These are phyloP conservation scores for Pyrenula massariospora DNA, from an alignment of 495 filamentous ascomycete species.

Conservation along the genomic window DNA sequence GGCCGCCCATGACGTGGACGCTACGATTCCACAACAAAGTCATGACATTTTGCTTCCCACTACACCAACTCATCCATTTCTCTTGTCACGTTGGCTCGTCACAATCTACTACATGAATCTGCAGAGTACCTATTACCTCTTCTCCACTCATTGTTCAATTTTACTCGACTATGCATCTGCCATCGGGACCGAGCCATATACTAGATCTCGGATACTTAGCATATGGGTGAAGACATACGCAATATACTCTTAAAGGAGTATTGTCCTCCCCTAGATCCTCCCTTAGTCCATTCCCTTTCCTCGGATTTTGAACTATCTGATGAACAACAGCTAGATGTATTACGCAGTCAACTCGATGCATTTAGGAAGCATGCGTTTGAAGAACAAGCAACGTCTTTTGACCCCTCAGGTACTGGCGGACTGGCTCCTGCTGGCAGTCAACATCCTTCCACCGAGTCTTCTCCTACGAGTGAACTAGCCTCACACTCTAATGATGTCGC, in stretches of 20 bases:
- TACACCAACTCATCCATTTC: no score
- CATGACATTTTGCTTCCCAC: no score
- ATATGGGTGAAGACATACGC: not conserved
- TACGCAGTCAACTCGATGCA: conserved; percentile 39
- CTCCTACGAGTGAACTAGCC: conserved; percentile 11
- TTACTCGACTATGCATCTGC: no score
- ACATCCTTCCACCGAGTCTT: not conserved
- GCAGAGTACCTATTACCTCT: no score
- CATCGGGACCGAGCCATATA: no score
- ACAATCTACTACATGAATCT: no score
- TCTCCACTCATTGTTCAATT: no score
- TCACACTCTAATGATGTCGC: conserved; percentile 7
- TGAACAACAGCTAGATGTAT: conserved; percentile 33
- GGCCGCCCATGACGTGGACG: conserved; percentile 6
- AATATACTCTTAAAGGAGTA: conserved; percentile 29
- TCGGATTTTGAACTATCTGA: conserved; percentile 50
- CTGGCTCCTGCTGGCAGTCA: conserved; percentile 13
- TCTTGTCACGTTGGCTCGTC: no score
- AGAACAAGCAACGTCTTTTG: conserved; percentile 62
- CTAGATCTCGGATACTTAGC: not conserved
- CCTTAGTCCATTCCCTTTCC: conserved; percentile 52
- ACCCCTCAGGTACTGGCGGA: conserved; percentile 59
- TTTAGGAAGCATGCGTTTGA: conserved; percentile 47
- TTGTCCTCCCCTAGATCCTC: conserved; percentile 52
- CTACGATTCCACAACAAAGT: not conserved